Base-by-base conservation (phyloP, 805 yeast species). In the Kockiozyma suomiensis region DNA sequence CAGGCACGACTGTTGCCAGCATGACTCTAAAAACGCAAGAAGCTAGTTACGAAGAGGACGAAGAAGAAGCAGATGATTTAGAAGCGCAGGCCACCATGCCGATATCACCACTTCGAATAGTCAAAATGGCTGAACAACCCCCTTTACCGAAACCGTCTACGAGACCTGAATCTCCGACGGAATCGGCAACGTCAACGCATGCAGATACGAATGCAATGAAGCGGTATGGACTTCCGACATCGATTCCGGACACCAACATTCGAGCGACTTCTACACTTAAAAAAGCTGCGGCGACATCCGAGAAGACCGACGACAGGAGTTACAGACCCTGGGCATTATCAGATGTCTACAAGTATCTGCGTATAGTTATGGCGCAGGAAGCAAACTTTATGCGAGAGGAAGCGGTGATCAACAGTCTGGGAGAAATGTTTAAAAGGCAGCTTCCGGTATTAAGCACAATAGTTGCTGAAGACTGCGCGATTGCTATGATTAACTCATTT, bases 391-490 rank as follows among this genome's bases (percentile, higher is more conserved):
- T 61, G 62, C 41, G 50, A 12, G 62, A 56, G 40, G 45, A 40
- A 3, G 68, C 68, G 13, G 58, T 71, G 10, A 32, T 58, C 6
- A 54, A 54, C 21, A 61, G 64, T 12, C 43, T 71, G 15, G 58
- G 58, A 13, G 69, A 68, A 6, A 58, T 71, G 41, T 68, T 68
- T 38, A 66, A 67, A 12, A 66, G 68, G 52, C 32, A 55, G 26
- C 56, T 72, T 15, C 71, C 74, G 0, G 69, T 67, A 3, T 64
- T 75, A 13, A 67, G 65, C 47, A 70, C 72, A 70, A 57, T 66
- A 5, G 59, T 61, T 19, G 73, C 76, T 0, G 75, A 73, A 47
- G 52, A 65, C 3, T 28, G 67, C 5, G 76, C 78, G 1, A 41
- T 40, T 2, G 64, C 64, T 17, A 72, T 66, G 21, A 42, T 74